Conservation (phyloP, 1,284 basidiomycete species). For the Cutaneotrichosporon dermatis region DNA sequence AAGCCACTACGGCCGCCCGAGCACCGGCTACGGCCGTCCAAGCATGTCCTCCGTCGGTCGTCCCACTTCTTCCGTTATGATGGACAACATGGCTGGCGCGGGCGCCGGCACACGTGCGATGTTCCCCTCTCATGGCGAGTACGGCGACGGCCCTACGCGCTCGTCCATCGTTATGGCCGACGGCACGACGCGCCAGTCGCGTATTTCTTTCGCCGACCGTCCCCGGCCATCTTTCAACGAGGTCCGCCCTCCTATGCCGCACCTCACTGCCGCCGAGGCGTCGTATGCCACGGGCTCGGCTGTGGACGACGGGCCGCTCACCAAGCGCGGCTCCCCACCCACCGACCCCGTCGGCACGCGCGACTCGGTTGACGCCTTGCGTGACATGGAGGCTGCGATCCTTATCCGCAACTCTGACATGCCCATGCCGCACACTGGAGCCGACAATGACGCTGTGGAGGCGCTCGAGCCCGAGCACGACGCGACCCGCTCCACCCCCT, state of each 20-base stretch:
- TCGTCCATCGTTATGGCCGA: conserved; percentile 58
- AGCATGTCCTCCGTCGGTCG: conserved; percentile 30
- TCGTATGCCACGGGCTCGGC: conserved; percentile 27
- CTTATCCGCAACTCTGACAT: conserved; percentile 1
- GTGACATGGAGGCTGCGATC: conserved; percentile 38
- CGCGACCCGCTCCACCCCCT: conserved; percentile 1
- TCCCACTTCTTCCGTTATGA: conserved; percentile 41
- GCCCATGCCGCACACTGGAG: not conserved
- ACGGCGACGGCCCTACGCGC: conserved; percentile 28
- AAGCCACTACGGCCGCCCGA: conserved; percentile 40
- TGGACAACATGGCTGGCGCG: conserved; percentile 58
- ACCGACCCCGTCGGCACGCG: conserved; percentile 25
- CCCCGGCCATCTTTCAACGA: conserved; percentile 61
- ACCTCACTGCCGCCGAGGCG: too few species aligned
- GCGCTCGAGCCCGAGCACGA: conserved; percentile 19
- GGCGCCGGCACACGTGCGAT: conserved; percentile 55
- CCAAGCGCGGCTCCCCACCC: not conserved
- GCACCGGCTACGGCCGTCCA: conserved; percentile 19
- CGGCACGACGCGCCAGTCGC: conserved; percentile 42
- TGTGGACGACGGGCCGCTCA: conserved; percentile 27
- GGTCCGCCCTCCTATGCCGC: conserved; percentile 46
- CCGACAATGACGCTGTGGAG: conserved; percentile 23
- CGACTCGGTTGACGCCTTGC: conserved; percentile 40
- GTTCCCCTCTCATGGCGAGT: conserved; percentile 28
- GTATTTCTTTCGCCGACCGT: conserved; percentile 47